A percentile compares a stretch with the other conserved stretches of the same genome.
phyloP scores from a whole-genome alignment of 2,329 filamentous ascomycete genomes.

The Albifimbria verrucaria region DNA sequence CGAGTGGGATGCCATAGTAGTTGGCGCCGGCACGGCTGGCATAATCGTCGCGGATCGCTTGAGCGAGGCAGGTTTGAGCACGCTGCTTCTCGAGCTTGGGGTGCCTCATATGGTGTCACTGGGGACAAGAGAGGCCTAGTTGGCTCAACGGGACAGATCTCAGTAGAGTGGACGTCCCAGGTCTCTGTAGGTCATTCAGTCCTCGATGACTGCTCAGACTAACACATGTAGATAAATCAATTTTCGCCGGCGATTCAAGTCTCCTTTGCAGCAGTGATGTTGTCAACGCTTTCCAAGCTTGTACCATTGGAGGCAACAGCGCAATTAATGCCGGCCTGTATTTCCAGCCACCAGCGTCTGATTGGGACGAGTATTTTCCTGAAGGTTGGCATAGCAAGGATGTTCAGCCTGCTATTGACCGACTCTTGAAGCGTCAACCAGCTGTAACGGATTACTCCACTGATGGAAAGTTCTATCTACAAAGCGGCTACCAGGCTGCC shows the following conservation, averaged over 20 bases:
- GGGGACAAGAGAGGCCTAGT: slow-evolving; percentile 42
- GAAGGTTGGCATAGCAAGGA: slow-evolving; percentile 48
- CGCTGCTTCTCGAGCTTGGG: slow-evolving; percentile 51
- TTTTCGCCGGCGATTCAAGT: slow-evolving; percentile 38
- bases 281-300: slow-evolving; percentile 43
- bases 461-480: slow-evolving; percentile 42
- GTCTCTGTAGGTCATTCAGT: slow-evolving; percentile 34
- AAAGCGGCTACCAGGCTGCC: slow-evolving; percentile 43
- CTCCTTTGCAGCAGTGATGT: slow-evolving; percentile 36
- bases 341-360: slow-evolving; percentile 49
- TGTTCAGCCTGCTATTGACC: slow-evolving; percentile 41
- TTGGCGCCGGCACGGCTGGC: slow-evolving; percentile 50
- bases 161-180: slow-evolving; percentile 51
- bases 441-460: slow-evolving; percentile 40
- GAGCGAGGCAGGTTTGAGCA: slow-evolving; percentile 48
- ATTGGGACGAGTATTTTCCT: slow-evolving; percentile 49
- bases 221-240: slow-evolving; percentile 36
- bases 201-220: background rate
- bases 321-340: slow-evolving; percentile 53
- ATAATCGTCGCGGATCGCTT: slow-evolving; percentile 49
- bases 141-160: slow-evolving; percentile 46
- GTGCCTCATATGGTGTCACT: slow-evolving; percentile 44
- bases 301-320: slow-evolving; percentile 48
- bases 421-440: slow-evolving; percentile 40
- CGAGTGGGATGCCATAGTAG: slow-evolving; percentile 33